These are phyloP conservation scores for Guadua angustifolia DNA, from an alignment of 176 grass and related monocot genomes.

Conservation along the genomic window DNA sequence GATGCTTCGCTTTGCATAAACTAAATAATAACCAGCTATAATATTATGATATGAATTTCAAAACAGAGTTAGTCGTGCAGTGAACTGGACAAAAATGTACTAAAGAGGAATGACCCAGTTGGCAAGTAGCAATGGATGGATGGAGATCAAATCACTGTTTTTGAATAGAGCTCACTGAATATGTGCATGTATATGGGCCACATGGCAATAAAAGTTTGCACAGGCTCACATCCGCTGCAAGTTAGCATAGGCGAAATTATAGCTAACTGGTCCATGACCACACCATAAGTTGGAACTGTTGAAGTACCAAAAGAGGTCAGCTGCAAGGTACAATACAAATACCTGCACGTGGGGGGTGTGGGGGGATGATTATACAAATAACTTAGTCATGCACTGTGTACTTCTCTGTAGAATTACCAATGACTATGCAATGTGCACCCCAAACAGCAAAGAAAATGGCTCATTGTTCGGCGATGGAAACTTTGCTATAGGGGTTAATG, in stretches of 20 bases:
- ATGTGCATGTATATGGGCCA: constrained; percentile 23
- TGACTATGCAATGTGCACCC: background rate
- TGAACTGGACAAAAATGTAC: background rate
- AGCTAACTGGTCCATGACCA: background rate
- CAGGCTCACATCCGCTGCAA: constrained; percentile 13
- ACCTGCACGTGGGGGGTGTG: too few relatives aligned
- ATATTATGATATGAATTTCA: background rate
- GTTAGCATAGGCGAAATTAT: constrained; percentile 4
- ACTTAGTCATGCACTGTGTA: background rate
- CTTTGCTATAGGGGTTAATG: background rate
- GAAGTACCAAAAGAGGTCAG: background rate
- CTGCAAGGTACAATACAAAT: background rate
- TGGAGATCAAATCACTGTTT: background rate
- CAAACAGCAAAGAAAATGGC: background rate
- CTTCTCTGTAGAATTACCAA: constrained; percentile 13
- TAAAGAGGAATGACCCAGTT: background rate
- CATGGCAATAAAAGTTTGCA: constrained; percentile 1
- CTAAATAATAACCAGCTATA: background rate
- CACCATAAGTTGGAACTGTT: background rate
- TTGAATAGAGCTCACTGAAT: constrained; percentile 14
- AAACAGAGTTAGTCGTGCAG: constrained; percentile 1
- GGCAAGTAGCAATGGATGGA: background rate
- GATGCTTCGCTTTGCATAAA: too few relatives aligned
- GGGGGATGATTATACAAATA: background rate
- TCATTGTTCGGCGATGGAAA: background rate